Conservation (phyloP, 139 green algal species). For the Yamagishiella unicocca region DNA sequence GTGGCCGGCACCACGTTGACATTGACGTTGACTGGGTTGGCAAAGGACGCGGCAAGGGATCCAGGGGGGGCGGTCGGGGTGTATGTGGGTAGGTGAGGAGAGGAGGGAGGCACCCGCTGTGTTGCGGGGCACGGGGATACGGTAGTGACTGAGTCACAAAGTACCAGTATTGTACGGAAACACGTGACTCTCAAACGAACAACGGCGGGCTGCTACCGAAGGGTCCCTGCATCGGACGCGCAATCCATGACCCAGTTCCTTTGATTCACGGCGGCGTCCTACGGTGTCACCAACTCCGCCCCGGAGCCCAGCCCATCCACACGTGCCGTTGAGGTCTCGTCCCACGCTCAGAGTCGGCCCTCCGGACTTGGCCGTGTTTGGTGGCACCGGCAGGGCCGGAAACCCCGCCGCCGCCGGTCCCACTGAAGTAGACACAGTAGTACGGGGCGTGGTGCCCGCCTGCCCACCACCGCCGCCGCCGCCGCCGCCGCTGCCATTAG, state of each 20-base stretch:
- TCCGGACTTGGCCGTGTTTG: neutral
- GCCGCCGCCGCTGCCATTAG: neutral
- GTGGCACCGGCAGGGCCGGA: neutral
- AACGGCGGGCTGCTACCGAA: neutral
- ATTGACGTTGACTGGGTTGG: constrained; percentile 38
- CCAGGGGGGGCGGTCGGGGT: neutral
- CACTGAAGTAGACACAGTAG: too few relatives aligned
- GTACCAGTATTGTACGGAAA: neutral
- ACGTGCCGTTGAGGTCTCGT: constrained; percentile 14
- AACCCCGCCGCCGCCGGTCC: neutral
- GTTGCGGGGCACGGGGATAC: neutral
- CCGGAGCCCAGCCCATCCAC: neutral
- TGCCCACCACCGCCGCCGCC: neutral
- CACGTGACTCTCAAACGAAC: neutral
- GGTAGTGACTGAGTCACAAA: neutral
- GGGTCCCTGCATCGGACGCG: neutral
- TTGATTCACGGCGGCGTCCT: too few relatives aligned
- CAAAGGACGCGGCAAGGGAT: too few relatives aligned
- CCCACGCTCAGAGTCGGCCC: neutral
- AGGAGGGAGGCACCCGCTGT: too few relatives aligned
- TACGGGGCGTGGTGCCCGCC: neutral
- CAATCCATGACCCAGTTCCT: too few relatives aligned
- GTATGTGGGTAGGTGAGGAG: too few relatives aligned
- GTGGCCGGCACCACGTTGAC: constrained; percentile 33
- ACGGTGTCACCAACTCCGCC: too few relatives aligned